A percentile compares a stretch with the other conserved stretches of the same genome.
These are phyloP conservation scores for Candida sanyaensis DNA, from an alignment of 1,139 yeast genomes.

Conservation along the genomic window DNA sequence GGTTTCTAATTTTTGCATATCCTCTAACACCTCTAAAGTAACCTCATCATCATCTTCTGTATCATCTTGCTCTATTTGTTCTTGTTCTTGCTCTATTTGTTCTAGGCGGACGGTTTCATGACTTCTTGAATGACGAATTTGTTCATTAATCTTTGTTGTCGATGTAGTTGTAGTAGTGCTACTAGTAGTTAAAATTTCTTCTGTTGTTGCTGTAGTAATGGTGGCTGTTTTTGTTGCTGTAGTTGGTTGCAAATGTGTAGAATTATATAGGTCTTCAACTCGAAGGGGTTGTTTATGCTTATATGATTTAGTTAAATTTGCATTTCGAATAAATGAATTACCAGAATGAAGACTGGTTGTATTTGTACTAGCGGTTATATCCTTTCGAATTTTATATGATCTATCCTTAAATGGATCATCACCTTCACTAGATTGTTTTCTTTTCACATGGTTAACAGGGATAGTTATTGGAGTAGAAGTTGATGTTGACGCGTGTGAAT, in stretches of 20 bases:
- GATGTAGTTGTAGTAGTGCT: constrained; percentile 2
- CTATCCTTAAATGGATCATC: constrained; percentile 34
- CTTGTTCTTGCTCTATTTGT: no score
- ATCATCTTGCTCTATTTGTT: not conserved
- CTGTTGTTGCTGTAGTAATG: constrained; percentile 1
- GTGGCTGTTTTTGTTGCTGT: not conserved
- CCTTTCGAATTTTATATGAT: constrained; percentile 3
- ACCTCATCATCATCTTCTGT: constrained; percentile 41
- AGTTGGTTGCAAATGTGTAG: constrained; percentile 1
- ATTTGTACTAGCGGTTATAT: not conserved
- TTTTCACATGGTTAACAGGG: constrained; percentile 8
- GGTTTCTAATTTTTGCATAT: constrained; percentile 62
- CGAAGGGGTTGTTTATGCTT: constrained; percentile 1
- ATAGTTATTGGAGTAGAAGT: not conserved
- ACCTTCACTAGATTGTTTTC: constrained; percentile 18
- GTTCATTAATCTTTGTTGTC: not conserved
- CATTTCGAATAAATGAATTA: constrained; percentile 9
- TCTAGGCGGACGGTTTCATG: no score
- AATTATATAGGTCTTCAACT: not conserved
- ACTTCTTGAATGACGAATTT: not conserved
- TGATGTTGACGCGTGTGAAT: constrained; percentile 6
- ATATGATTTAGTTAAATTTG: constrained; percentile 9
- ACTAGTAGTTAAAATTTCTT: not conserved
- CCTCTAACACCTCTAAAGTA: constrained; percentile 58
- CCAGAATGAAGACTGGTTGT: not conserved